phyloP scores from a whole-genome alignment of 2,329 filamentous ascomycete genomes.

The Trichoderma sp. region DNA sequence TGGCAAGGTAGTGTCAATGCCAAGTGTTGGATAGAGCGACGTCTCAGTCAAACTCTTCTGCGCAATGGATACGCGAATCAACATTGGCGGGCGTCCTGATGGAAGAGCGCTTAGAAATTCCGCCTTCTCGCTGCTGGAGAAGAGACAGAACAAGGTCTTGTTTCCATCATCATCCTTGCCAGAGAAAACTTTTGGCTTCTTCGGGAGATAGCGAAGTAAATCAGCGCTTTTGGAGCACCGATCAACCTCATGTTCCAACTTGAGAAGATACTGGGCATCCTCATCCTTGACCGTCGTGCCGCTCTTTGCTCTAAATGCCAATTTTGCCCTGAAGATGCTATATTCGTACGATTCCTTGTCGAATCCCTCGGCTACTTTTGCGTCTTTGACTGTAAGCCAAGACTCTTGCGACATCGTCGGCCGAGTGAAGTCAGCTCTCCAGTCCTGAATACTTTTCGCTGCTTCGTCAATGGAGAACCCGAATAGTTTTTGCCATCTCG shows the following conservation, averaged over 20 bases:
- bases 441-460: not conserved
- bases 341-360: conserved; percentile 2
- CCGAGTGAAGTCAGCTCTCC: conserved; percentile 2
- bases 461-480: not conserved
- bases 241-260: not conserved
- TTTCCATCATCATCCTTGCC: not conserved
- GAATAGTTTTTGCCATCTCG: not conserved
- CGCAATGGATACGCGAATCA: not conserved
- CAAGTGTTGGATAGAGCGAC: not conserved
- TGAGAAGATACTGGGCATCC: not conserved
- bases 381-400: not conserved
- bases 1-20: not conserved
- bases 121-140: not conserved
- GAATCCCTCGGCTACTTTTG: not conserved
- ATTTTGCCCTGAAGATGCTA: not conserved
- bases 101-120: not conserved
- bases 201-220: not conserved
- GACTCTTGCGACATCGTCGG: not conserved
- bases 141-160: not conserved
- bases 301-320: not conserved
- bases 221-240: not conserved
- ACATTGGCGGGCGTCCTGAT: not conserved
- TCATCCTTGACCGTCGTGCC: not conserved
- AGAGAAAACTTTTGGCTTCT: not conserved
- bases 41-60: not conserved